Evolutionary conservation across 176 grass and related monocot genomes (phyloP), one percentile per base, ranked within the genome.

Genomic region (Chrysopogon serrulatus): DNA sequence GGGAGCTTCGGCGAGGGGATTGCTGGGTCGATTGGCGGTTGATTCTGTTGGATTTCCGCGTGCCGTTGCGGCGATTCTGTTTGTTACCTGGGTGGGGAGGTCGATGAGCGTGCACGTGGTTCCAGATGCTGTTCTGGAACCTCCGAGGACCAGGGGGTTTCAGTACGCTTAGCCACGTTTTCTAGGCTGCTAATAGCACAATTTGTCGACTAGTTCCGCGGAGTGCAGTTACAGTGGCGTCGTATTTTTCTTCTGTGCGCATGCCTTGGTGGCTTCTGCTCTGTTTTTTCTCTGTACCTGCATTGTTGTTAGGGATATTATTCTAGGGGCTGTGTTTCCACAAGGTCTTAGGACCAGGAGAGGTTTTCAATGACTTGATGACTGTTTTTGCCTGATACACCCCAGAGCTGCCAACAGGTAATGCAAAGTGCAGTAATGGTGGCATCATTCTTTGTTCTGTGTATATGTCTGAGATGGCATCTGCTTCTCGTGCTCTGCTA

Each of bases 191-290:
- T 81, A 68, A 69, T 54, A 54, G 64, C 79, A 19, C 65, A 40
- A 16, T 81, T 81, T 81, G 79, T 81, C 79, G 5, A 28, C 44
- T 81, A 81, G 64, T 54, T 37, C 64, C 19, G 65, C 73, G 28
- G 0, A 81, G 1, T 81, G 45, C 79, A 69, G 79, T 56, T 37
- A 81, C 65, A 56, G 79, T 70, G 65, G 33, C 65, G n/a, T 54
- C 64, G 63, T 65, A 68, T 80, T 24, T 19, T 79, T 68, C 13
- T 54, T 81, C 64, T 81, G 32, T 81, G 79, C 79, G 65, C 79
- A 14, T 41, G 15, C 19, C 4, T 40, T 8, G 33, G 15, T 21
- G 8, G 16, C 77, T 17, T 21, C 47, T 37, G 44, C 64, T 39
- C 79, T 13, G 65, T 24, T 31, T n/a, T n/a, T n/a, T n/a, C n/a